Conservation (phyloP, 176 grass and related monocot genomes). For the Cenchrus purpureus region DNA sequence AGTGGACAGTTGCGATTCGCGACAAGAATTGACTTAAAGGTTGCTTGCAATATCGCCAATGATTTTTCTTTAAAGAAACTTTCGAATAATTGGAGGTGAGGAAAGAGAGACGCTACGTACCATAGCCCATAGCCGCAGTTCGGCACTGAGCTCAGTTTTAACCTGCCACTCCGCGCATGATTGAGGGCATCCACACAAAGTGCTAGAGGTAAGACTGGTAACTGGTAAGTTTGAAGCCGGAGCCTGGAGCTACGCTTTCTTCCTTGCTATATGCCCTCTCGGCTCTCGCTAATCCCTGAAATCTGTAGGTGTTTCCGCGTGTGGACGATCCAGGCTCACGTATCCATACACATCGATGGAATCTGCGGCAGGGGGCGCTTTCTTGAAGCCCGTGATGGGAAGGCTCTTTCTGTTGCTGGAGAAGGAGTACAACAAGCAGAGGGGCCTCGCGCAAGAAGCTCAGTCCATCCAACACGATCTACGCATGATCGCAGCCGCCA, state of each 20-base stretch:
- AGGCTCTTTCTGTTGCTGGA: constrained; percentile 38
- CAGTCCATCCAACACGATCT: constrained; percentile 38
- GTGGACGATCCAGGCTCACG: background rate
- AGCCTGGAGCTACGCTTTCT: background rate
- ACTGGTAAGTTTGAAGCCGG: no score
- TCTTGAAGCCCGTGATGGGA: constrained; percentile 42
- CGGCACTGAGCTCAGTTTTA: no score
- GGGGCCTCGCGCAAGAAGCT: background rate
- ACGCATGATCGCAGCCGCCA: constrained; percentile 44
- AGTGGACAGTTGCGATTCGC: no score
- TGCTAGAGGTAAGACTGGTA: no score
- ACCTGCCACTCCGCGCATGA: no score
- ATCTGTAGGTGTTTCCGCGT: background rate
- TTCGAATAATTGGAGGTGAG: no score
- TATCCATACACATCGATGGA: constrained; percentile 2
- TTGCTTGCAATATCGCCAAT: no score
- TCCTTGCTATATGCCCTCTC: background rate
- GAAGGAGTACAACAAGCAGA: constrained; percentile 50
- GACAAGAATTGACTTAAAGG: no score
- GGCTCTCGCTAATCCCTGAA: background rate
- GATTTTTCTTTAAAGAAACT: no score
- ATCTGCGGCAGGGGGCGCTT: constrained; percentile 29
- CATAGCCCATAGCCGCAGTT: no score
- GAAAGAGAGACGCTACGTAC: no score
- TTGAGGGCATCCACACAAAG: no score